Evolutionary conservation across 768 basidiomycete genomes (phyloP), one percentile per base, ranked within the genome.

Genomic region (Trametes maxima): DNA sequence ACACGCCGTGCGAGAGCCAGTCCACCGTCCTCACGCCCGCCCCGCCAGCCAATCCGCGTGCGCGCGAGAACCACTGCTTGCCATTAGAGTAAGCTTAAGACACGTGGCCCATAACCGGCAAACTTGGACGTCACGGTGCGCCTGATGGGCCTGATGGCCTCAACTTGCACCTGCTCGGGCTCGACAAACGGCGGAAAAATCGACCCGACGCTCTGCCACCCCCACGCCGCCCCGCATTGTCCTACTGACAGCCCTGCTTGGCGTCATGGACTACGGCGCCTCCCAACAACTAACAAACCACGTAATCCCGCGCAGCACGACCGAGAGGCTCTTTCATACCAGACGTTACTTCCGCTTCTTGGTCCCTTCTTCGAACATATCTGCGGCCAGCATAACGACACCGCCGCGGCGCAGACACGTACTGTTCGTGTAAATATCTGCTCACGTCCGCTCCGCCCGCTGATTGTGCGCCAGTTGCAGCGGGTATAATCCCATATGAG

Each of bases 341-440:
- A 12, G 12, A 43, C 43, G 57, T 44, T 25, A 58, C 19, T 50
- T 58, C 57, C 57, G 57, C 40, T 28, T 58, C 48, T 42, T 50
- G 40, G 37, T 50, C 5, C 46, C 43, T 50, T 43, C 57, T 58
- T 48, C 50, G 51, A 48, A 48, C 57, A 40, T 28, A 35, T 25
- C 2, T 42, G 24, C 37, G 28, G 19, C 19, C 40, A 21, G 57
- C 5, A 3, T 58, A 7, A 50, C 57, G 57, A 42, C 57, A 57
- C 33, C 12, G n/a, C 17, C 10, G 25, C 19, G 12, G 6, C 21
- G 11, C 17, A 28, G 24, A 21, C 21, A 35, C 8, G 10, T 16
- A 44, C 35, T 40, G 49, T 43, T 58, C 44, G 35, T 58, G 57
- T 28, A 58, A 58, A 37, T 51, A 50, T 28, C 16, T 25, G 25